Evolutionary conservation across 2,329 filamentous ascomycete genomes (phyloP), one percentile per base, ranked within the genome.

Genomic region (Aspergillus sp.): DNA sequence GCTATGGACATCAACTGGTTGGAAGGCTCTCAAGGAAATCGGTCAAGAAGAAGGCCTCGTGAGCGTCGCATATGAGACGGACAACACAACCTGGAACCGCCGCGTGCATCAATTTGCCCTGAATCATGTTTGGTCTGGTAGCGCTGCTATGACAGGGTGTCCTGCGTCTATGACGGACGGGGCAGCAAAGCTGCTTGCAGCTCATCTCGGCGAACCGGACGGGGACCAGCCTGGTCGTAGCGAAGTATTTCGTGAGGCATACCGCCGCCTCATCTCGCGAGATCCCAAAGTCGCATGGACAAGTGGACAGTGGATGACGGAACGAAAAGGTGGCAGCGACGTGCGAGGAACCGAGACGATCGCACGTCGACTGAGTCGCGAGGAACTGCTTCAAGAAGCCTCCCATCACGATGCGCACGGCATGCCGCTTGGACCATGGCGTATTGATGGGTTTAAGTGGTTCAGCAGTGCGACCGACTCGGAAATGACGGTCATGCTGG

Each of bases 261-360:
- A 52, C 36, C 50, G 7, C 11, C 58, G 36, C 17, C 49, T 63
- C 13, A 23, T 58, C 30, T 54, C 61, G 3, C 58, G 61, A 5
- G 27, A 52, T 13, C 50, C 50, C 5, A 32, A 11, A 41, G 25
- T 11, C 8, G 15, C 27, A 30, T 91, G 88, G 89, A 91, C 88
- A 0, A 89, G 84, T 42, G 88, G 88, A 0, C 89, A 91, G 71
- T 91, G 89, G 89, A 91, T 91, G 89, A 91, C 89, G 0, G 88
- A 91, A 66, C 81, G 88, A 2, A 81, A 82, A 0, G 88, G 88
- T 1, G 89, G 88, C 0, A 89, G 86, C 63, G 89, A 91, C 67
- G 87, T 91, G 1, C 86, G 85, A 3, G 81, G 83, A 39, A 90
- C 86, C 0, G 88, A 91, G 73, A 91, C 88, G 0, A 74, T 84